Conservation (phyloP, 331 rosid species). For the Acacia pycnantha region DNA sequence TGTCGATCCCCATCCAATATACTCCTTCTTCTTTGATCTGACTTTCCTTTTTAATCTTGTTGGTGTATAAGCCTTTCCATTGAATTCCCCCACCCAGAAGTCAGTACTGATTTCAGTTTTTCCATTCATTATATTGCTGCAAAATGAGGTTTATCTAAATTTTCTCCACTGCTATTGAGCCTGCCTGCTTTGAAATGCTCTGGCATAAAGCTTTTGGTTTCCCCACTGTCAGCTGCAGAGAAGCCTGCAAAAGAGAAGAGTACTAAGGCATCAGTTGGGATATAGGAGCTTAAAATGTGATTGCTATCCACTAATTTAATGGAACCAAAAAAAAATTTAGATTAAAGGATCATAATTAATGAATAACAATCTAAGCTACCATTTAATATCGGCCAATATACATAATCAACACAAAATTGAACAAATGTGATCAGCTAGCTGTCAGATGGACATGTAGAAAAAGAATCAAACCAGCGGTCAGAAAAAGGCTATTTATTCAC, state of each 20-base stretch:
- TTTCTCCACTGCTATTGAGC: constrained; percentile 5
- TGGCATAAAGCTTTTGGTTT: constrained; percentile 3
- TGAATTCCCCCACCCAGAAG: constrained; percentile 42
- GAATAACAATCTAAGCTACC: not conserved
- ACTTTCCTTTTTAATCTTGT: constrained; percentile 45
- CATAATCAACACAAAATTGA: not conserved
- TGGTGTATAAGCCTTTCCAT: constrained; percentile 32
- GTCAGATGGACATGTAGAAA: not conserved
- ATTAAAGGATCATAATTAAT: too few relatives aligned
- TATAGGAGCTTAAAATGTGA: not conserved
- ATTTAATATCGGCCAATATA: not conserved
- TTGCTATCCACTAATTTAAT: not conserved
- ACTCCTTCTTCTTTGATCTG: constrained; percentile 52
- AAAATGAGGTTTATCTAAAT: constrained; percentile 11
- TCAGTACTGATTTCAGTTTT: not conserved
- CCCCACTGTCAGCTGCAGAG: constrained; percentile 18
- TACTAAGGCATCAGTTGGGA: not conserved
- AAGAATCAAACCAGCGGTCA: not conserved
- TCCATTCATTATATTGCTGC: constrained; percentile 26
- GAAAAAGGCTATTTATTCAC: not conserved
- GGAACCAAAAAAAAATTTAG: not conserved
- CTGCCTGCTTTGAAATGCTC: constrained; percentile 9
- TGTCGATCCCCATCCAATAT: constrained; percentile 77
- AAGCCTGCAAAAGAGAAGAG: not conserved
- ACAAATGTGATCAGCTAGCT: not conserved